These are phyloP conservation scores for Ogataea nakhonphanomensis DNA, from an alignment of 805 yeast genomes.

Conservation along the genomic window DNA sequence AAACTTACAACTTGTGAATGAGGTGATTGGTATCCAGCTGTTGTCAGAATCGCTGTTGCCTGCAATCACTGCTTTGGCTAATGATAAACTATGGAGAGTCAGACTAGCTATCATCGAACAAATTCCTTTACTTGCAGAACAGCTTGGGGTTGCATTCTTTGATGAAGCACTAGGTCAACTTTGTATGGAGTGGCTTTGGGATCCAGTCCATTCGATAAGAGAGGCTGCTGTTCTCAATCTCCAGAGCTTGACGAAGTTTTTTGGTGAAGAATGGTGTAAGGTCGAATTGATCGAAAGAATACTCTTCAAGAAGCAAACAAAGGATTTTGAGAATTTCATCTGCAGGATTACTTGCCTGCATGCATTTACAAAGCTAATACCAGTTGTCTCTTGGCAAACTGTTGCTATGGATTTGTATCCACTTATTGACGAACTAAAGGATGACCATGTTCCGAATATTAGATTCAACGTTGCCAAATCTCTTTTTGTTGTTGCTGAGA, in stretches of 20 bases:
- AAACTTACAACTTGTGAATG: constrained; percentile 86
- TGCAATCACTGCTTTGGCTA: constrained; percentile 93
- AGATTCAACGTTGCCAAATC: constrained; percentile 94
- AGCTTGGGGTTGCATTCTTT: constrained; percentile 88
- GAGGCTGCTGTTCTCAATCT: constrained; percentile 91
- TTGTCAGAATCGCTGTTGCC: constrained; percentile 87
- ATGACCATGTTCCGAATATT: constrained; percentile 90
- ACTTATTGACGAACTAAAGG: constrained; percentile 64
- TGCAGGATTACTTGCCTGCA: constrained; percentile 88
- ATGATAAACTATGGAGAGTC: constrained; percentile 97
- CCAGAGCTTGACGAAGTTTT: constrained; percentile 73
- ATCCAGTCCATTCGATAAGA: constrained; percentile 91
- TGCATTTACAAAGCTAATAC: constrained; percentile 78
- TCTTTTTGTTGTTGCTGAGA: constrained; percentile 56
- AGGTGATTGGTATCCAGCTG: constrained; percentile 87
- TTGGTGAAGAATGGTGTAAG: constrained; percentile 94
- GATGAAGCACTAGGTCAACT: constrained; percentile 86
- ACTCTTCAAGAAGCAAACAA: constrained; percentile 40
- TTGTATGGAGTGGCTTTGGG: constrained; percentile 99
- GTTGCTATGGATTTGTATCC: constrained; percentile 71
- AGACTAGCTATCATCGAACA: constrained; percentile 95
- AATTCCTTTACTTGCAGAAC: constrained; percentile 91
- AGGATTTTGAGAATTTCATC: constrained; percentile 63
- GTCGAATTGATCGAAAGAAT: constrained; percentile 76
- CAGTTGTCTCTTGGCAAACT: constrained; percentile 59